phyloP scores from a whole-genome alignment of 2,329 filamentous ascomycete genomes.

The Alternaria sp. region DNA sequence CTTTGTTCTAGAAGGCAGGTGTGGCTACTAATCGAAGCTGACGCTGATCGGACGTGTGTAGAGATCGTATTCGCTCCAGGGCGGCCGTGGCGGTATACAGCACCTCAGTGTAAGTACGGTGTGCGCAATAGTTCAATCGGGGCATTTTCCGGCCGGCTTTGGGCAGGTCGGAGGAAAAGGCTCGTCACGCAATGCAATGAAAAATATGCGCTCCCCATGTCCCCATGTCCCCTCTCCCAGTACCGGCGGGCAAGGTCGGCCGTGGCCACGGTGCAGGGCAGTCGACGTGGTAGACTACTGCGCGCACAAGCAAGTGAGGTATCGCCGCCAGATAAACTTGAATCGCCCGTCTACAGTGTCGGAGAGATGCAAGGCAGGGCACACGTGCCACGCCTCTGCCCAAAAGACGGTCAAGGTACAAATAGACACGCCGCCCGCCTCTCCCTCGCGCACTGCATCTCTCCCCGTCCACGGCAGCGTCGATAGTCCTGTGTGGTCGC shows the following conservation, averaged over 20 bases:
- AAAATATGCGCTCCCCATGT: neutral
- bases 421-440: conserved; percentile 8
- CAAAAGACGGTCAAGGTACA: conserved; percentile 18
- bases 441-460: neutral
- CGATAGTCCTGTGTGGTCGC: neutral
- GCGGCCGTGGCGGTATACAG: neutral
- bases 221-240: neutral
- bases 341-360: conserved; percentile 13
- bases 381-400: conserved; percentile 21
- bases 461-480: neutral
- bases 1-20: conserved; percentile 40
- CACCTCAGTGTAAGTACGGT: neutral
- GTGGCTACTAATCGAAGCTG: conserved; percentile 11
- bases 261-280: conserved; percentile 4
- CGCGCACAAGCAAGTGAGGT: conserved; percentile 11
- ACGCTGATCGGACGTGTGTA: conserved; percentile 1
- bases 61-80: neutral
- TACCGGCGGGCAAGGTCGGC: conserved; percentile 24
- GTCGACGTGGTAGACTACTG: conserved; percentile 14
- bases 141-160: neutral
- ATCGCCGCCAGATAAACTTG: conserved; percentile 18
- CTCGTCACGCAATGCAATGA: neutral
- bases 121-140: neutral
- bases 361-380: conserved; percentile 12
- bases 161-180: neutral